phyloP scores from a whole-genome alignment of 108 stramenopile species.

The Nitzschia sp. region DNA sequence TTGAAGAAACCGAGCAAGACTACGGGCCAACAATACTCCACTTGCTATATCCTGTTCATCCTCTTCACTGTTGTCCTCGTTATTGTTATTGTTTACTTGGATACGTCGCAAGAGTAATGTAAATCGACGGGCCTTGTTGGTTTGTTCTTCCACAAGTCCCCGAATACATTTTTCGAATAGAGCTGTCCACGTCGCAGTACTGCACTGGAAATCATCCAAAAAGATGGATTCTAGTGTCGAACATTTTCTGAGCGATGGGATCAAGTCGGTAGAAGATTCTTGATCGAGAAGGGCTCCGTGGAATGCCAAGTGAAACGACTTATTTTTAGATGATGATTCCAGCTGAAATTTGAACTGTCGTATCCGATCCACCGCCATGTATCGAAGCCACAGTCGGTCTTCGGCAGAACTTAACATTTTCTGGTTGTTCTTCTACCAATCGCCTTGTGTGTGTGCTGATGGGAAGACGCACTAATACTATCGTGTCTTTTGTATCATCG shows the following conservation, averaged over 20 bases:
- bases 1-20: too few species aligned
- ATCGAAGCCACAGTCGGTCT: background rate
- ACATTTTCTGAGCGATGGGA: background rate
- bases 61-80: too few species aligned
- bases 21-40: too few species aligned
- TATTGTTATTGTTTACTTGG: too few species aligned
- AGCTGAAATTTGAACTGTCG: background rate
- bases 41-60: too few species aligned
- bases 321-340: background rate
- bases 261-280: background rate
- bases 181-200: background rate
- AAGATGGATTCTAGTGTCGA: background rate
- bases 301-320: background rate
- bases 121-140: too few species aligned
- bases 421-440: too few species aligned
- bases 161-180: background rate
- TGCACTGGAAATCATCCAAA: background rate
- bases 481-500: too few species aligned
- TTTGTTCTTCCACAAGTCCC: too few species aligned
- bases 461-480: too few species aligned
- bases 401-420: conserved; percentile 5
- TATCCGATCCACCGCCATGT: background rate
- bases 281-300: background rate
- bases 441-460: too few species aligned
- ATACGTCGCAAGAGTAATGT: too few species aligned